Base-by-base conservation (phyloP, 768 basidiomycete genomes). In the Boletus barrowsii region DNA sequence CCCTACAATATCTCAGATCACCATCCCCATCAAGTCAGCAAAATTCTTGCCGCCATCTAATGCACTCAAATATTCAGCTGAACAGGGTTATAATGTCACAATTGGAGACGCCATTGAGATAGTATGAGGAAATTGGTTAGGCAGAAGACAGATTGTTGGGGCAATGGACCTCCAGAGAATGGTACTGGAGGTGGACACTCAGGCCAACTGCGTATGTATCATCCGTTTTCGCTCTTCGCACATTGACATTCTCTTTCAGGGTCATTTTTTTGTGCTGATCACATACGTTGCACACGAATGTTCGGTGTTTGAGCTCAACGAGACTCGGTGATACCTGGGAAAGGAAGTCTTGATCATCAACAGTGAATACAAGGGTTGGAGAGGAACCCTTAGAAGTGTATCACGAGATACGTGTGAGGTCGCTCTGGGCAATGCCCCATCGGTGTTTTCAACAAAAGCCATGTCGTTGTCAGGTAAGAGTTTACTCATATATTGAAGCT, bases 331-430 rank as follows among this genome's bases (percentile, higher is more conserved):
- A 4, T 20, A 33, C 11, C 3, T 37, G 11, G 32, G 43, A 2
- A 53, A 49, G 37, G 47, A 53, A 3, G 51, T 57, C 1, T 4
- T 53, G 6, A 53, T 53, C n/a, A 49, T 57, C n/a, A 3, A 22
- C 4, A 43, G 51, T 2, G 13, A 57, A 1, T 49, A 42, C 13
- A 57, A 49, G 14, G 40, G 40, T 10, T 41, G 40, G 40, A 8
- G 14, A 3, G 40, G 40, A 20, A 41, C 40, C 9, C 40, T 41
- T 22, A n/a, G 13, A 10, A 22, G 3, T 41, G 20, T 41, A 10
- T 41, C 20, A 1, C 20, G 40, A 41, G 40, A 41, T 14, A 41
- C 40, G 10, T 41, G 40, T 41, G 10, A 41, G 6, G 40, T 41
- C 20, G 8, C 18, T 10, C 26, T 1, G 26, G 26, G 26, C 8